Conservation (phyloP, 164 flowering plant species). For the Vitis rupestris region DNA sequence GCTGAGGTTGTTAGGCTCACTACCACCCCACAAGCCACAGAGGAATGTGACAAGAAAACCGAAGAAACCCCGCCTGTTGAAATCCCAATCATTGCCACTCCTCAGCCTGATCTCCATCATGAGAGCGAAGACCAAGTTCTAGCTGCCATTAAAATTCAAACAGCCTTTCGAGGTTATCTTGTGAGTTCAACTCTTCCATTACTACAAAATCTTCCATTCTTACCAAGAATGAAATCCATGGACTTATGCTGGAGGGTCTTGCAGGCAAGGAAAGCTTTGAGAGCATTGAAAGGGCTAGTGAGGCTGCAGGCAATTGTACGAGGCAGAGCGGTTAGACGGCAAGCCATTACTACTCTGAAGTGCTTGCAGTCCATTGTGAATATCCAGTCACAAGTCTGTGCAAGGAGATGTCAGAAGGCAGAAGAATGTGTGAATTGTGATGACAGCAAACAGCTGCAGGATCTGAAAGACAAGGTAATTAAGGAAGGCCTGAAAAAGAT, state of each 20-base stretch:
- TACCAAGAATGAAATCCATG: background rate
- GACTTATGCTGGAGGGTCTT: background rate
- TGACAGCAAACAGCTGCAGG: constrained; percentile 17
- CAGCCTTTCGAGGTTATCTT: constrained; percentile 39
- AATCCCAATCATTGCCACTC: background rate
- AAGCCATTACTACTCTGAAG: constrained; percentile 35
- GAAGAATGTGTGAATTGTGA: constrained; percentile 3
- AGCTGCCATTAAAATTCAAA: constrained; percentile 35
- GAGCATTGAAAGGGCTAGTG: constrained; percentile 45
- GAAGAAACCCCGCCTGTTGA: background rate
- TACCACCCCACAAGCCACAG: constrained; percentile 5
- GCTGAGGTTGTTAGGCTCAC: constrained; percentile 66
- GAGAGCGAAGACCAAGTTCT: constrained; percentile 12
- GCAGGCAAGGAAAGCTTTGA: constrained; percentile 47
- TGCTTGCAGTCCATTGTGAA: constrained; percentile 43
- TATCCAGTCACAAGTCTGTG: constrained; percentile 33
- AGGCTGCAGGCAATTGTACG: constrained; percentile 46
- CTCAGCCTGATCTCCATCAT: constrained; percentile 1
- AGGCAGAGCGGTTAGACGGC: constrained; percentile 40
- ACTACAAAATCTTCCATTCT: background rate
- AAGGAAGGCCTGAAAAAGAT: constrained; percentile 26
- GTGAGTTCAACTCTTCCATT: constrained; percentile 18
- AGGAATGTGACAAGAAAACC: constrained; percentile 7
- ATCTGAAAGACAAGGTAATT: constrained; percentile 29
- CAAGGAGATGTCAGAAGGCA: constrained; percentile 13